phyloP scores from a whole-genome alignment of 1,139 yeast genomes.

The Pichia sorboxylosa region DNA sequence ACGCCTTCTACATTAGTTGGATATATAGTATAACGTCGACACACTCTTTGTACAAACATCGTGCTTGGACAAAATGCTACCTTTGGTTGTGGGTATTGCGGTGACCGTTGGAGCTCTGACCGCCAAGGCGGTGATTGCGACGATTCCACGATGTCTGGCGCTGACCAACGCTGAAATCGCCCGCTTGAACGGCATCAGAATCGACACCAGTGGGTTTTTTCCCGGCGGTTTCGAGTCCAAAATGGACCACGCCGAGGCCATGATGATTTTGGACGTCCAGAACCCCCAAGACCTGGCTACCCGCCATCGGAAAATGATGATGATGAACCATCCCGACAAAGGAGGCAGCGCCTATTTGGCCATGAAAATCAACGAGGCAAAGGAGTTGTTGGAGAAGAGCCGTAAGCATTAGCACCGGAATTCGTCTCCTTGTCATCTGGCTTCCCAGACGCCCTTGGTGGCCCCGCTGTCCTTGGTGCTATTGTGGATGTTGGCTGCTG shows the following conservation, averaged over 20 bases:
- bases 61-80: no score
- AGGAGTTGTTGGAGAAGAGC: constrained; percentile 51
- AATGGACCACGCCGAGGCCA: constrained; percentile 55
- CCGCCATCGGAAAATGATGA: constrained; percentile 54
- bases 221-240: constrained; percentile 36
- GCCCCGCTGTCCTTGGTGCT: no score
- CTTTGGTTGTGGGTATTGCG: constrained; percentile 47
- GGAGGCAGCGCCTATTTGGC: constrained; percentile 65
- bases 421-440: no score
- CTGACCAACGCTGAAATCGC: constrained; percentile 50
- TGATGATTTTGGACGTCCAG: constrained; percentile 41
- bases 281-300: constrained; percentile 35
- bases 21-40: no score
- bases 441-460: no score
- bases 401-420: no score
- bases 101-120: constrained; percentile 44
- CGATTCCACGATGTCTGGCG: constrained; percentile 31
- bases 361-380: constrained; percentile 68
- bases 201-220: constrained; percentile 10
- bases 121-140: constrained; percentile 36
- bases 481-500: no score
- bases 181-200: constrained; percentile 29
- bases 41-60: no score
- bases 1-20: no score
- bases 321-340: constrained; percentile 64